phyloP scores from a whole-genome alignment of 2,329 filamentous ascomycete genomes.

The Fusarium penzigii region DNA sequence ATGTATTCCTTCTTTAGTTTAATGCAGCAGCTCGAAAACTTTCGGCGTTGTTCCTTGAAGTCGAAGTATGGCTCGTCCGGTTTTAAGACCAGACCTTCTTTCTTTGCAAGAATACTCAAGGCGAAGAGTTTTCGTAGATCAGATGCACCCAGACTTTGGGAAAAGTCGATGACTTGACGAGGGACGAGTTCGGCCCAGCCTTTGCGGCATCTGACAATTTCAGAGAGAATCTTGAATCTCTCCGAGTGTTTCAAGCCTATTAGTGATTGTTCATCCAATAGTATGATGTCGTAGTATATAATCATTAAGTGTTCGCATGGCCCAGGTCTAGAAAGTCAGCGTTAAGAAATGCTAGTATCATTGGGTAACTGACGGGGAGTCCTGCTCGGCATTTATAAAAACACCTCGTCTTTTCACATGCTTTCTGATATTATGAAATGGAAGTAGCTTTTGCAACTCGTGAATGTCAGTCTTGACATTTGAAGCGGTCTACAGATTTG shows the following conservation, averaged over 20 bases:
- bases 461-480: conserved; percentile 10
- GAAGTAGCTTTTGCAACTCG: conserved; percentile 62
- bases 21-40: conserved; percentile 59
- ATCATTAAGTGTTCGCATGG: conserved; percentile 61
- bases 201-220: conserved; percentile 50
- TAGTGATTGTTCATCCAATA: conserved; percentile 55
- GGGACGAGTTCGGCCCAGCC: conserved; percentile 69
- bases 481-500: no score
- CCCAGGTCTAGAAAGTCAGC: conserved; percentile 43
- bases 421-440: conserved; percentile 81
- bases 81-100: conserved; percentile 83
- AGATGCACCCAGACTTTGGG: conserved; percentile 48
- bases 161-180: conserved; percentile 69
- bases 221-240: conserved; percentile 59
- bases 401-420: conserved; percentile 73
- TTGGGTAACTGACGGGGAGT: conserved; percentile 60
- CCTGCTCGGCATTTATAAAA: conserved; percentile 66
- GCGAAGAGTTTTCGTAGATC: conserved; percentile 67
- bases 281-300: conserved; percentile 59
- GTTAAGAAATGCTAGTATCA: not conserved
- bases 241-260: conserved; percentile 56
- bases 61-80: conserved; percentile 77
- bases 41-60: conserved; percentile 38
- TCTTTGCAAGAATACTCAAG: conserved; percentile 61
- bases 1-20: conserved; percentile 91